Conservation (phyloP, 495 filamentous ascomycete genomes). For the Hyaloscypha finlandica region DNA sequence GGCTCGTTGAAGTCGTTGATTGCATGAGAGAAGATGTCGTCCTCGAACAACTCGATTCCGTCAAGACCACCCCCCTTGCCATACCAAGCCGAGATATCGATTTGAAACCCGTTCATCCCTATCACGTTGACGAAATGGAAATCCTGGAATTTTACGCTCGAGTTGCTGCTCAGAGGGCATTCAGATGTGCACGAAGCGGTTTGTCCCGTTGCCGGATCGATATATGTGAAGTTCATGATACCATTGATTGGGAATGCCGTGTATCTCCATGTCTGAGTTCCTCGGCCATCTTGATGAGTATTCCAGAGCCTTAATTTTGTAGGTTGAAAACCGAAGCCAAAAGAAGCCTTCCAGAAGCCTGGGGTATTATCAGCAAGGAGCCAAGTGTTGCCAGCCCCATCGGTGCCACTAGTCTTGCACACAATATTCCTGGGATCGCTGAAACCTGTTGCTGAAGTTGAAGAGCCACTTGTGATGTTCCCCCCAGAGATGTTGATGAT, state of each 20-base stretch:
- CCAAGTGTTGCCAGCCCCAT: conserved; percentile 77
- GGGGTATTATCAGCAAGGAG: conserved; percentile 75
- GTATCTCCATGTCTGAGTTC: conserved; percentile 83
- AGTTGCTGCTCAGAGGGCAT: conserved; percentile 75
- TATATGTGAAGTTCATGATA: conserved; percentile 95
- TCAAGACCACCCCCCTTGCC: conserved; percentile 83
- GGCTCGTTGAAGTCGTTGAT: conserved; percentile 88
- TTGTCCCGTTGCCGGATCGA: conserved; percentile 66
- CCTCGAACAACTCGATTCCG: conserved; percentile 87
- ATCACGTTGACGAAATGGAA: conserved; percentile 87
- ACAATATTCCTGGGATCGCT: conserved; percentile 80
- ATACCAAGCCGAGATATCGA: conserved; percentile 86
- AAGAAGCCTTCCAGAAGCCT: conserved; percentile 83
- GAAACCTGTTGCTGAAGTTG: conserved; percentile 63
- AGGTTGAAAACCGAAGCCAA: conserved; percentile 79
- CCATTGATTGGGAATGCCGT: conserved; percentile 81
- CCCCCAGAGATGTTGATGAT: conserved; percentile 81
- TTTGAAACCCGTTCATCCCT: conserved; percentile 84
- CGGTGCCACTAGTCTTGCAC: conserved; percentile 68
- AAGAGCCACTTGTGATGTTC: conserved; percentile 65
- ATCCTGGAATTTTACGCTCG: conserved; percentile 71
- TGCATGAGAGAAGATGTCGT: conserved; percentile 84
- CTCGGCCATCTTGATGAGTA: conserved; percentile 80
- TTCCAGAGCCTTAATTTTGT: conserved; percentile 90
- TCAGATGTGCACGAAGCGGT: conserved; percentile 70